These are phyloP conservation scores for Zymoseptoria pseudotritici DNA, from an alignment of 2,329 filamentous ascomycete genomes.

Conservation along the genomic window DNA sequence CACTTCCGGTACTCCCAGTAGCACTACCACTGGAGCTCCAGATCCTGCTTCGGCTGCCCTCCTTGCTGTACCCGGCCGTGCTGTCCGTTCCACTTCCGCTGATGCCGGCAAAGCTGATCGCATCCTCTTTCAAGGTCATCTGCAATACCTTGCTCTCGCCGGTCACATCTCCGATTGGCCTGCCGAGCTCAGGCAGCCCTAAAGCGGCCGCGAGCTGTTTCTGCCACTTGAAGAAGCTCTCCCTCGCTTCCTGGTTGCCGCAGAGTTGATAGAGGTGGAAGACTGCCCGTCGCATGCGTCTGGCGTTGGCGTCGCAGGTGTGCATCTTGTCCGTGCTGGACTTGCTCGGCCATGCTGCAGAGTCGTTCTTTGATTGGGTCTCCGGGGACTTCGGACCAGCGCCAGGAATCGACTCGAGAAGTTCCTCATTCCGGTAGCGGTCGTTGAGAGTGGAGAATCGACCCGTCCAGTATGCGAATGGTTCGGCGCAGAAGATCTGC, in stretches of 20 bases:
- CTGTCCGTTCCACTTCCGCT: not conserved
- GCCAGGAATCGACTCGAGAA: conserved; percentile 18
- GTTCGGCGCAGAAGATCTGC: conserved; percentile 18
- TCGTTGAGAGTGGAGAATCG: conserved; percentile 53
- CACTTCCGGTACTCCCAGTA: conserved; percentile 2
- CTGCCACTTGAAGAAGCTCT: conserved; percentile 27
- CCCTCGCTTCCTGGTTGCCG: conserved; percentile 22
- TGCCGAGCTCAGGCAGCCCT: conserved; percentile 18
- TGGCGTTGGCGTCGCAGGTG: conserved; percentile 19
- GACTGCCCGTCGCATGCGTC: conserved; percentile 24
- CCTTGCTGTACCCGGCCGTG: not conserved
- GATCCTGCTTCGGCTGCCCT: not conserved
- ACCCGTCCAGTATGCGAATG: conserved; percentile 54
- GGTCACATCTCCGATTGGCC: conserved; percentile 8
- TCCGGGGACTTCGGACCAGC: not conserved
- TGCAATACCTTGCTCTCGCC: conserved; percentile 9
- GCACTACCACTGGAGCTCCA: not conserved
- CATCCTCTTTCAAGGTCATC: conserved; percentile 13
- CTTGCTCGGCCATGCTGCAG: conserved; percentile 6
- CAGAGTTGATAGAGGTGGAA: conserved; percentile 23
- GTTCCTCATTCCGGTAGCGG: conserved; percentile 43
- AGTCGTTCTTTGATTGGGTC: not conserved
- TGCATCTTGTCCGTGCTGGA: conserved; percentile 25
- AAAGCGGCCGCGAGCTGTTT: conserved; percentile 19
- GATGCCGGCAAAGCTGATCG: not conserved